These are phyloP conservation scores for Cardamine chenopodiifolia DNA, from an alignment of 345 rosid genomes.

Conservation along the genomic window DNA sequence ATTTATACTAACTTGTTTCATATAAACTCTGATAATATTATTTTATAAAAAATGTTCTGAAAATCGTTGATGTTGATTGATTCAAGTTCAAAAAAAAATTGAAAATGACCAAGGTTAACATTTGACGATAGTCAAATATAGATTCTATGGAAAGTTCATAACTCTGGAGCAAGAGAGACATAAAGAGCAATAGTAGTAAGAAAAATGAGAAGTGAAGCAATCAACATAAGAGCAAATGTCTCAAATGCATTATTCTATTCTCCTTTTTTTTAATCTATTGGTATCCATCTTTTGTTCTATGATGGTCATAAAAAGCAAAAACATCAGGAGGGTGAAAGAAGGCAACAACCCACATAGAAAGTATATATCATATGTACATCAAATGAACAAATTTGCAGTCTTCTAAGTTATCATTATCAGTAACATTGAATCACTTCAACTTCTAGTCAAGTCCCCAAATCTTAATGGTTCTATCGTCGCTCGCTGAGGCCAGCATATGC, in stretches of 20 bases:
- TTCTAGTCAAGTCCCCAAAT: conserved; percentile 58
- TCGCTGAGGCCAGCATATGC: conserved; percentile 69
- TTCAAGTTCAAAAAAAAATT: not conserved
- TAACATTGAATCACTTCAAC: not conserved
- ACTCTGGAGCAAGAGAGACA: not conserved
- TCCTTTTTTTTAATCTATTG: not conserved
- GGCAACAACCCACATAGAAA: not conserved
- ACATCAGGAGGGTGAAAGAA: not conserved
- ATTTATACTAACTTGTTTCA: not conserved
- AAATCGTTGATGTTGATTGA: not conserved
- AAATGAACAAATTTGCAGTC: conserved; percentile 3
- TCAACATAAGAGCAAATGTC: not conserved
- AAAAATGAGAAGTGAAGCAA: not conserved
- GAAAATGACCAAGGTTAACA: not conserved
- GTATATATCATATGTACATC: conserved; percentile 7
- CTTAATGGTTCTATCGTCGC: conserved; percentile 63
- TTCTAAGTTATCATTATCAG: not conserved
- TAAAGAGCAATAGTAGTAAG: not conserved
- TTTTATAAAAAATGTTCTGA: not conserved
- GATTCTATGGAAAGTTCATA: not conserved
- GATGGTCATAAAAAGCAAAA: not conserved
- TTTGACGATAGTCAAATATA: not conserved
- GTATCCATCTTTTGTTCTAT: not conserved
- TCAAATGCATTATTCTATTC: not conserved
- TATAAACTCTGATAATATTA: not conserved